Conservation (phyloP, 2,329 filamentous ascomycete genomes). For the Tolypocladium nubicola region DNA sequence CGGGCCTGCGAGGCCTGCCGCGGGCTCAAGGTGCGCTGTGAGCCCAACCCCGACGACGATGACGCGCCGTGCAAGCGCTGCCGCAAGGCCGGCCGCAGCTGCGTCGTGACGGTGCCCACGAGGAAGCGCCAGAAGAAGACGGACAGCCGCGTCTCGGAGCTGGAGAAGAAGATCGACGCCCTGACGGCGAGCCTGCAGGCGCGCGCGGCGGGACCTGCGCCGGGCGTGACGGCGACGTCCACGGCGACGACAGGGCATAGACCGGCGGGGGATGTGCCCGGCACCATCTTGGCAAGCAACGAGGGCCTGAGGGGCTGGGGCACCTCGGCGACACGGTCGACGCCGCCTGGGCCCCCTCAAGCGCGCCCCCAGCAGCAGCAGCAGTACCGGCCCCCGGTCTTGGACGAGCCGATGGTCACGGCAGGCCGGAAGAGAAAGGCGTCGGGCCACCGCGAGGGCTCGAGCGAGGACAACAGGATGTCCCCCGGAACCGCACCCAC, state of each 20-base stretch:
- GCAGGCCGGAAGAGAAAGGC: slow-evolving; percentile 21
- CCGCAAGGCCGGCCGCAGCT: slow-evolving; percentile 66
- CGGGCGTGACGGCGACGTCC: neutral
- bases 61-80: slow-evolving; percentile 65
- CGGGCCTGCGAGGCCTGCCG: slow-evolving; percentile 69
- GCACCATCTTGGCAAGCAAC: neutral
- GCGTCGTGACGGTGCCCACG: slow-evolving; percentile 63
- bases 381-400: slow-evolving; percentile 1
- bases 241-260: neutral
- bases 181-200: slow-evolving; percentile 71
- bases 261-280: neutral
- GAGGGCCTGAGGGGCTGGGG: neutral
- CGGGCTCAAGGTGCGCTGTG: slow-evolving; percentile 73
- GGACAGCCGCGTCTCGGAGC: slow-evolving; percentile 76
- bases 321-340: neutral
- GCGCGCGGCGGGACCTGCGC: slow-evolving; percentile 10
- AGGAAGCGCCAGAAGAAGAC: slow-evolving; percentile 86
- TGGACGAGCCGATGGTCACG: neutral
- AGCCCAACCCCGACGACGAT: slow-evolving; percentile 53
- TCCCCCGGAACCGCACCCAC: neutral
- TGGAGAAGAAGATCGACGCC: slow-evolving; percentile 88
- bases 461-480: neutral
- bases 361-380: neutral
- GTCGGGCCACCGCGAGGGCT: slow-evolving; percentile 10
- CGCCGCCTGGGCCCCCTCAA: neutral